These are phyloP conservation scores for Phyllosticta paracitricarpa DNA, from an alignment of 2,329 filamentous ascomycete genomes.

Conservation along the genomic window DNA sequence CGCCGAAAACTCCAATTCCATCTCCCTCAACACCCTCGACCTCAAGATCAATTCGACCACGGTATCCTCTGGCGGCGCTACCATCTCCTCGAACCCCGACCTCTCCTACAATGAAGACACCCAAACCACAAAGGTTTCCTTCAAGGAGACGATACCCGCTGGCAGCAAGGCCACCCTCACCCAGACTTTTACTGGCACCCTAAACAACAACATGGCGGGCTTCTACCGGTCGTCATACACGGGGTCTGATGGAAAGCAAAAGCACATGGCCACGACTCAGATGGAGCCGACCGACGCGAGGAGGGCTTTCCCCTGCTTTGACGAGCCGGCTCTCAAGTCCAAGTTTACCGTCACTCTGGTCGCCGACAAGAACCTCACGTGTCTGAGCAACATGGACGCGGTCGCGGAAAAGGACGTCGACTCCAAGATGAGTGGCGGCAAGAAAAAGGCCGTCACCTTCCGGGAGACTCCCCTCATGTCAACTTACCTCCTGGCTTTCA, in stretches of 20 bases:
- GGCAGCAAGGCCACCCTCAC: constrained; percentile 69
- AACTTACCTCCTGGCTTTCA: constrained; percentile 88
- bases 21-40: constrained; percentile 81
- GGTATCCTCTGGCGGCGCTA: constrained; percentile 50
- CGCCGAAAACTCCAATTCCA: constrained; percentile 69
- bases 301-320: constrained; percentile 91
- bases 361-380: constrained; percentile 82
- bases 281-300: constrained; percentile 95
- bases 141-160: constrained; percentile 61
- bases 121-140: constrained; percentile 73
- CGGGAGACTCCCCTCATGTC: constrained; percentile 91
- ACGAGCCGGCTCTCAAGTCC: constrained; percentile 94
- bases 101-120: constrained; percentile 66
- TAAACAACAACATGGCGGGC: constrained; percentile 94
- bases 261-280: constrained; percentile 81
- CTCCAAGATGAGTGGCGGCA: constrained; percentile 50
- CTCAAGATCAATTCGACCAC: constrained; percentile 70
- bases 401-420: constrained; percentile 65
- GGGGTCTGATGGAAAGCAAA: constrained; percentile 64
- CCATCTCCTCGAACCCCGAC: constrained; percentile 52
- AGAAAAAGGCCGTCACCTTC: constrained; percentile 83
- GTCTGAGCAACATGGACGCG: constrained; percentile 94
- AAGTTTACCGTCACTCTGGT: constrained; percentile 88
- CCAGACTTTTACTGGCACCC: constrained; percentile 64
- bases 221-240: constrained; percentile 97